A percentile compares a stretch with the other conserved stretches of the same genome.
These are phyloP conservation scores for Rhizopogon vinicolor DNA, from an alignment of 768 basidiomycete genomes.

Conservation along the genomic window DNA sequence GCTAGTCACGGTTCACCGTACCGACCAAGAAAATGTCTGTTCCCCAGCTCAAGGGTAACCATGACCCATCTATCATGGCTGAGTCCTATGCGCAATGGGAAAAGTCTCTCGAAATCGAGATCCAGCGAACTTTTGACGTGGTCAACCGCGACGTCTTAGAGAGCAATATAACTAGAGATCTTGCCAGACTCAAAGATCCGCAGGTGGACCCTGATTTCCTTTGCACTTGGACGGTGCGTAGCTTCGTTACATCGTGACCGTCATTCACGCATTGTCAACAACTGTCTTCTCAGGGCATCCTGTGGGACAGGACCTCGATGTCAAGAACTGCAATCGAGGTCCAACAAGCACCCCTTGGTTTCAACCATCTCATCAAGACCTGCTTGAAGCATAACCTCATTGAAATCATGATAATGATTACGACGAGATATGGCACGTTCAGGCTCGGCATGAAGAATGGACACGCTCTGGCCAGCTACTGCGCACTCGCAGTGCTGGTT, in stretches of 20 bases:
- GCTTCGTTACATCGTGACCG: background rate
- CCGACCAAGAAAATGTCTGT: background rate
- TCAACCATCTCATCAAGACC: background rate
- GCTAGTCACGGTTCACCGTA: slow-evolving; percentile 25
- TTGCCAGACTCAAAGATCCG: background rate
- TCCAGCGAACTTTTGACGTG: background rate
- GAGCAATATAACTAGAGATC: background rate
- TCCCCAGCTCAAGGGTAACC: background rate
- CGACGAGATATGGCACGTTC: background rate
- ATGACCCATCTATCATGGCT: background rate
- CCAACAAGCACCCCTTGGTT: background rate
- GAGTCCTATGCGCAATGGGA: slow-evolving; percentile 1
- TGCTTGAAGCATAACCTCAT: background rate
- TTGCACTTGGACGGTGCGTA: background rate
- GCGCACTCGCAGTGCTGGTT: background rate
- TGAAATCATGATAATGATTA: slow-evolving; percentile 1
- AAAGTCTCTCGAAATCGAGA: background rate
- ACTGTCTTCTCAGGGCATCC: background rate
- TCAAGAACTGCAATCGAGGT: background rate
- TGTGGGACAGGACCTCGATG: background rate
- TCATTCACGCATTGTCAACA: background rate
- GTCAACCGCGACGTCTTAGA: background rate
- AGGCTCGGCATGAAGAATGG: background rate
- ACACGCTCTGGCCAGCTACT: slow-evolving; percentile 12
- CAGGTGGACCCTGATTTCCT: background rate